phyloP scores from a whole-genome alignment of 2,329 filamentous ascomycete species.

The Cladophialophora immunda region DNA sequence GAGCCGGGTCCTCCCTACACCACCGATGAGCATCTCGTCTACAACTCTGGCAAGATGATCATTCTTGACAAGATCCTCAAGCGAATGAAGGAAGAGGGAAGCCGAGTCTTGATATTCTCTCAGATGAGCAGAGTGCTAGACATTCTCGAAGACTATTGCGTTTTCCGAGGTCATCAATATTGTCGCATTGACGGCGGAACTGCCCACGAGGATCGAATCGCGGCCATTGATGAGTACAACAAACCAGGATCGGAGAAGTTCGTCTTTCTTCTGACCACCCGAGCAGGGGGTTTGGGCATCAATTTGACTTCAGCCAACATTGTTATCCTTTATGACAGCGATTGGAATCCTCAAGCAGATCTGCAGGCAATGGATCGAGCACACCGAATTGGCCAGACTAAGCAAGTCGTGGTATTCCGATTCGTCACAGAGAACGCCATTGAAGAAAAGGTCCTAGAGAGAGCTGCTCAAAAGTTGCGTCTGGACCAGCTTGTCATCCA shows the following conservation, averaged over 20 bases:
- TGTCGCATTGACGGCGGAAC: slow-evolving; percentile 97
- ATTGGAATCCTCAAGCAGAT: slow-evolving; percentile 99
- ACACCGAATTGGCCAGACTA: slow-evolving; percentile 97
- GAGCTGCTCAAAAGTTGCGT: slow-evolving; percentile 94
- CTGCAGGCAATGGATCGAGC: slow-evolving; percentile 98
- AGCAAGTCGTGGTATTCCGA: slow-evolving; percentile 95
- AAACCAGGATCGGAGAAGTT: slow-evolving; percentile 95
- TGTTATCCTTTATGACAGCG: slow-evolving; percentile 94
- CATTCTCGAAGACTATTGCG: slow-evolving; percentile 97
- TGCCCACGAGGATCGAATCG: slow-evolving; percentile 95
- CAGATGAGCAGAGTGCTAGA: slow-evolving; percentile 98
- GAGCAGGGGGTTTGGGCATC: slow-evolving; percentile 95
- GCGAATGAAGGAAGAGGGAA: slow-evolving; percentile 84
- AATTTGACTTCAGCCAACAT: slow-evolving; percentile 96
- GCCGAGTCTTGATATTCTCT: slow-evolving; percentile 97
- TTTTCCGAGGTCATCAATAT: slow-evolving; percentile 93
- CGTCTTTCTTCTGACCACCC: slow-evolving; percentile 91
- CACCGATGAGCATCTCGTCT: slow-evolving; percentile 93
- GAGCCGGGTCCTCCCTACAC: slow-evolving; percentile 98
- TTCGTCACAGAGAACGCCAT: slow-evolving; percentile 99
- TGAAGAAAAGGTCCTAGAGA: slow-evolving; percentile 96
- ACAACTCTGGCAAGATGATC: slow-evolving; percentile 96
- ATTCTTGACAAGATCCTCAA: slow-evolving; percentile 91
- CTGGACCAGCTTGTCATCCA: slow-evolving; percentile 98
- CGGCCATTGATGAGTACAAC: slow-evolving; percentile 98